Percentiles rank a stretch among this genome's conserved stretches.
Conservation (phyloP, 768 basidiomycete species). For the Psilocybe sp. region DNA sequence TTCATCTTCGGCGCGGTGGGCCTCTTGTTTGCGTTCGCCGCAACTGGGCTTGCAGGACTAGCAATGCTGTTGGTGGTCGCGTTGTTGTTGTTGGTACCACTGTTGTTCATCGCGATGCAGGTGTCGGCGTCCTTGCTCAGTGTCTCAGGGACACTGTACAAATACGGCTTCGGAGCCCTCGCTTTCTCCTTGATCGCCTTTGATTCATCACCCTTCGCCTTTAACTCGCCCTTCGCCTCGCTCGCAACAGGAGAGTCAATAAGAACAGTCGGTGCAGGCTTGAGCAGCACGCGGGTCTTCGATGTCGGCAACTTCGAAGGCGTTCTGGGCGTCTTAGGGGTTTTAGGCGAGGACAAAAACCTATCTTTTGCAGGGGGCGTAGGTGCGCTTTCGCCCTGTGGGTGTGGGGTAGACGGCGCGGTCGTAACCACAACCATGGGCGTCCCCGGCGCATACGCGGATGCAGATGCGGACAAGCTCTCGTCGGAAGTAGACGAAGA, state of each 20-base stretch:
- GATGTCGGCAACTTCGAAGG: constrained; percentile 13
- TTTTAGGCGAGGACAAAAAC: too few species aligned
- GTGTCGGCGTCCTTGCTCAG: background rate
- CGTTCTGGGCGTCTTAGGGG: background rate
- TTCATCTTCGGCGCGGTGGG: constrained; percentile 34
- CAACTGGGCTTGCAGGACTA: background rate
- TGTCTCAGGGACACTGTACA: background rate
- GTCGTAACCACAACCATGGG: too few species aligned
- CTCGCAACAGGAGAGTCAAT: background rate
- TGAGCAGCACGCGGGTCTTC: constrained; percentile 1
- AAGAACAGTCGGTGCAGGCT: background rate
- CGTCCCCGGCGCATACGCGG: too few species aligned
- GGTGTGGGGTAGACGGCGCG: too few species aligned
- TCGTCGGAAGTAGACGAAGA: too few species aligned
- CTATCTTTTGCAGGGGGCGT: too few species aligned
- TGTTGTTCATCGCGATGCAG: background rate
- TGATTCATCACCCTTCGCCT: constrained; percentile 10
- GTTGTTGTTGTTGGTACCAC: background rate
- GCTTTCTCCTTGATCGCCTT: constrained; percentile 9
- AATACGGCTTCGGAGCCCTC: background rate
- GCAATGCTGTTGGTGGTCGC: background rate
- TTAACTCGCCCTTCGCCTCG: background rate
- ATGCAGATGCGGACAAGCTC: too few species aligned
- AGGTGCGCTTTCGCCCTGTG: too few species aligned
- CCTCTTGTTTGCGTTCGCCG: background rate